Base-by-base conservation (phyloP, 1,284 basidiomycete species). In the Pascua guehoae region DNA sequence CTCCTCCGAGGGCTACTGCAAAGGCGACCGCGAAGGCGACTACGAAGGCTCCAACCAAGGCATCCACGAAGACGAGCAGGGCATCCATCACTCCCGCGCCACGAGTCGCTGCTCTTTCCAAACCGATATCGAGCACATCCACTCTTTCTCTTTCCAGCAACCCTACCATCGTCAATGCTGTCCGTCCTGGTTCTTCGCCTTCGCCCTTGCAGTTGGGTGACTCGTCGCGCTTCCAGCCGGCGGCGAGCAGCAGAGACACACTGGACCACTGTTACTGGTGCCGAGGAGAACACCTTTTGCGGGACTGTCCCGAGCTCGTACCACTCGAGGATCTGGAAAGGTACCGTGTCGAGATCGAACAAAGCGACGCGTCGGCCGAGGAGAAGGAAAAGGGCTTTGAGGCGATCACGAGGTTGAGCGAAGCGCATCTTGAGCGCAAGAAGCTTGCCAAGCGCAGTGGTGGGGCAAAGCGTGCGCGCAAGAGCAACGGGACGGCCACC, bases 191-290 rank as follows among this genome's bases (percentile, higher is more conserved):
- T 2, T 41, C 36, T 4, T 40, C 49, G n/a, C 24, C 47, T 5
- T 42, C 38, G 40, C 41, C 45, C 9, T n/a, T 60, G 14, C 59
- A 60, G 36, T 40, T 60, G 8, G 59, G 59, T 17, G 59, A 60
- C 43, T 60, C 59, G 36, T 60, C 59, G 8, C 51, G 59, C 1
- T 53, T 60, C 37, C 36, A 45, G 5, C 43, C 51, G 18, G 8
- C 18, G 4, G 24, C 45, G 17, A 18, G 41, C 11, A 43, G 15
- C 15, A n/a, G 7, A 41, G 49, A 14, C 11, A 32, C 24, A 32
- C 24, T 32, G 4, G 24, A 32, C 24, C 24, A 7, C 12, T 60
- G 59, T 18, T 49, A 52, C 42, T 57, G 55, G 59, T 60, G 59
- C 37, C 49, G 51, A 14, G 46, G 45, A 9, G 8, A 50, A 16